A percentile compares a stretch with the other conserved stretches of the same genome.
These are phyloP conservation scores for Plasmodium berghei DNA, from an alignment of 169 alveolate genomes.

Conservation along the genomic window DNA sequence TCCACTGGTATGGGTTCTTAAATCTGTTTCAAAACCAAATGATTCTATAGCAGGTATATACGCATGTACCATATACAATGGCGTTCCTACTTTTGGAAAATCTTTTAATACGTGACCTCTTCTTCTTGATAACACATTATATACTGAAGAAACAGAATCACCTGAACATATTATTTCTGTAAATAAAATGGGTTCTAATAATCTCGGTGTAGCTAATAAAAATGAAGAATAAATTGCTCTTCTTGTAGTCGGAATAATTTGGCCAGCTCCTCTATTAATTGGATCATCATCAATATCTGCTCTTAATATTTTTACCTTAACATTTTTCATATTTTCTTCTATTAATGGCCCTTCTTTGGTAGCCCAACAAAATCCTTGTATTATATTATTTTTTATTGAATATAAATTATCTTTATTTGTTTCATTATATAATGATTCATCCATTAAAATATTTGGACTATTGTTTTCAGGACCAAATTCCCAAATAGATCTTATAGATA, in stretches of 20 bases:
- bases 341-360: constrained; percentile 99
- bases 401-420: constrained; percentile 88
- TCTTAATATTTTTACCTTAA: constrained; percentile 92
- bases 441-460: constrained; percentile 95
- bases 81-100: constrained; percentile 94
- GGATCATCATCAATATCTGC: constrained; percentile 93
- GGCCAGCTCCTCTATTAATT: constrained; percentile 96
- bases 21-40: constrained; percentile 99
- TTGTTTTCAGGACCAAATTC: constrained; percentile 97
- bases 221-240: constrained; percentile 98
- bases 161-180: constrained; percentile 97
- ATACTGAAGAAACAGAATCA: constrained; percentile 97
- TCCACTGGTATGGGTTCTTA: constrained; percentile 97
- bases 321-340: constrained; percentile 96
- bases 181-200: constrained; percentile 97
- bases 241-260: constrained; percentile 97
- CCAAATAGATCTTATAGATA: constrained; percentile 97
- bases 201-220: constrained; percentile 97
- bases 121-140: constrained; percentile 92
- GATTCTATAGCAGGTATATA: constrained; percentile 99
- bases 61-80: constrained; percentile 95
- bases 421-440: constrained; percentile 96
- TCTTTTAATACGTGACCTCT: constrained; percentile 94
- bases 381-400: constrained; percentile 88
- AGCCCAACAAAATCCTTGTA: constrained; percentile 99